Evolutionary conservation across 2,329 filamentous ascomycete genomes (phyloP).

Genomic region (Ophiostoma fasciatum): DNA sequence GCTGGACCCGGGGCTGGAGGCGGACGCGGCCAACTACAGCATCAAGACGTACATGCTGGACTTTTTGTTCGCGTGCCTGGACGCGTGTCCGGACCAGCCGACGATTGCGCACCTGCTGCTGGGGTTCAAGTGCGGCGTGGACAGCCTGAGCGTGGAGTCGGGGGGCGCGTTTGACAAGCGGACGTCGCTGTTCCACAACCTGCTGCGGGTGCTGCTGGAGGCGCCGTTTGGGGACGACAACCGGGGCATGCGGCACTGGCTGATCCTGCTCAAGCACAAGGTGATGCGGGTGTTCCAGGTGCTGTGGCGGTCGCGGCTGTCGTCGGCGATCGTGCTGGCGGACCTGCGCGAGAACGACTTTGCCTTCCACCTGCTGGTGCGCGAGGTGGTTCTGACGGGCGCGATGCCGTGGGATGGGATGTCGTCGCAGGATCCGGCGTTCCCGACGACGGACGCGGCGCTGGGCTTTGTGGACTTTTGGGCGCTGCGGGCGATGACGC

Average conservation of each 20-base stretch:
- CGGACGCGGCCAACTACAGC: slow-evolving; percentile 56
- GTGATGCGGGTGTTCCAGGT: slow-evolving; percentile 61
- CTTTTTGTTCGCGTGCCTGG: slow-evolving; percentile 69
- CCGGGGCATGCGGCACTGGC: slow-evolving; percentile 47
- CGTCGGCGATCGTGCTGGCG: slow-evolving; percentile 56
- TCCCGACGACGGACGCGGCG: slow-evolving; percentile 54
- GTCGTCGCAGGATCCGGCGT: slow-evolving; percentile 43
- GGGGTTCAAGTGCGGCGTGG: slow-evolving; percentile 67
- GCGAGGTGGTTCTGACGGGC: slow-evolving; percentile 54
- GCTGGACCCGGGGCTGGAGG: slow-evolving; percentile 59
- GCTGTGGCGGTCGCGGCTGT: slow-evolving; percentile 72
- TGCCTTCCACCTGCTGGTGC: slow-evolving; percentile 60
- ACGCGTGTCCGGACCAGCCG: slow-evolving; percentile 58
- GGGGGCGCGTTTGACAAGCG: slow-evolving; percentile 56
- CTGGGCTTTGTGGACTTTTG: slow-evolving; percentile 64
- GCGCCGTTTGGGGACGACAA: slow-evolving; percentile 50
- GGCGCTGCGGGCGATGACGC: slow-evolving; percentile 56
- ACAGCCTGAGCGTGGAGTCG: slow-evolving; percentile 51
- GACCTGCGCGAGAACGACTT: slow-evolving; percentile 71
- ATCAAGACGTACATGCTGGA: slow-evolving; percentile 76
- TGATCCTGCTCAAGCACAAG: slow-evolving; percentile 53
- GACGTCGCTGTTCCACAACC: slow-evolving; percentile 68
- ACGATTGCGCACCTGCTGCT: slow-evolving; percentile 84
- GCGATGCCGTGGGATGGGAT: slow-evolving; percentile 61
- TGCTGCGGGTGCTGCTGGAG: slow-evolving; percentile 56